Conservation (phyloP, 352 stramenopile species). For the Globisporangium parvum region DNA sequence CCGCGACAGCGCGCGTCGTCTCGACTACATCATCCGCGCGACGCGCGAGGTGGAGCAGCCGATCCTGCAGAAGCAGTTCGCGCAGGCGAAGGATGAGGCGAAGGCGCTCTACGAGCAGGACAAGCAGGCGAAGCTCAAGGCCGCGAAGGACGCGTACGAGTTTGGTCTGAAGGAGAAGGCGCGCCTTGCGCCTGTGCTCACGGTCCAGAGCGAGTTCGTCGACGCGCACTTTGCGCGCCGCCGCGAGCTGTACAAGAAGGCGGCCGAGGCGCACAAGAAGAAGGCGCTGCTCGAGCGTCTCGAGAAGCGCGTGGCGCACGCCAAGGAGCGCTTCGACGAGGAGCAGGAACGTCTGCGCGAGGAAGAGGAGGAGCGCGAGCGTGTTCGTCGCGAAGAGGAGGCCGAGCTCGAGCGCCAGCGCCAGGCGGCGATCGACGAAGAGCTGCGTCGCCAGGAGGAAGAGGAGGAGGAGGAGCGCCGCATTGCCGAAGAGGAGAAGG, state of each 20-base stretch:
- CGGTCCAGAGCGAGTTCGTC: slow-evolving; percentile 71
- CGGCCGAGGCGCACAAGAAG: slow-evolving; percentile 82
- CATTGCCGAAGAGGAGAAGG: slow-evolving; percentile 41
- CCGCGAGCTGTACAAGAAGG: slow-evolving; percentile 86
- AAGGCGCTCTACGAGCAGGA: slow-evolving; percentile 72
- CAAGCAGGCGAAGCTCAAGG: slow-evolving; percentile 70
- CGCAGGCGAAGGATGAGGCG: slow-evolving; percentile 71
- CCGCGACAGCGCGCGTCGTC: slow-evolving; percentile 86
- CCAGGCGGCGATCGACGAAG: slow-evolving; percentile 55
- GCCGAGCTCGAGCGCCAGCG: slow-evolving; percentile 48
- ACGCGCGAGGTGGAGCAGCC: slow-evolving; percentile 95
- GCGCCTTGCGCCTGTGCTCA: slow-evolving; percentile 63
- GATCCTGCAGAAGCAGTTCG: slow-evolving; percentile 82
- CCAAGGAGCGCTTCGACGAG: slow-evolving; percentile 64
- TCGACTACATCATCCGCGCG: slow-evolving; percentile 96
- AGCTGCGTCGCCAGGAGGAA: slow-evolving; percentile 61
- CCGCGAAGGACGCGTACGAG: slow-evolving; percentile 85
- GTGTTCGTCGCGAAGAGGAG: slow-evolving; percentile 47
- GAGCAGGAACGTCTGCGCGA: slow-evolving; percentile 56
- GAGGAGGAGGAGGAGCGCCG: slow-evolving; percentile 42
- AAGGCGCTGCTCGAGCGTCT: slow-evolving; percentile 65
- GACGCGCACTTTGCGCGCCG: slow-evolving; percentile 69
- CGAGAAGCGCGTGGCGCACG: slow-evolving; percentile 52
- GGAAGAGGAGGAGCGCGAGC: slow-evolving; percentile 60
- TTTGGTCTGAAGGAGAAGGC: slow-evolving; percentile 85